A percentile compares a stretch with the other conserved stretches of the same genome.
Conservation (phyloP, 768 basidiomycete species). For the Termitomyces sp. region DNA sequence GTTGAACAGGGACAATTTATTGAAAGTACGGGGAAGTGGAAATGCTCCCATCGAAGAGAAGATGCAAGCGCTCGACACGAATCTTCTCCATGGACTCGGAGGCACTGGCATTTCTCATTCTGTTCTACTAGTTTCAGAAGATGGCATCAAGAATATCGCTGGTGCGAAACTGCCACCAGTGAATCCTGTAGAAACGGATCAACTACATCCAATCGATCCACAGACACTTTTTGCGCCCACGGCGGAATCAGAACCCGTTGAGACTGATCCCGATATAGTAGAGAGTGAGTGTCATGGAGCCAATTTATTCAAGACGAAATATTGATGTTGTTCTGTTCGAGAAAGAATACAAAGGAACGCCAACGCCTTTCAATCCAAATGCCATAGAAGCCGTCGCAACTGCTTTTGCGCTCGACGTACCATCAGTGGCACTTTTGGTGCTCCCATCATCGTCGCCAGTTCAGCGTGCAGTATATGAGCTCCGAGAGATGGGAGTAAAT, state of each 20-base stretch:
- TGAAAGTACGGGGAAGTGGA: constrained; percentile 35
- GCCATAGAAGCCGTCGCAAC: constrained; percentile 68
- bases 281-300: constrained; percentile 22
- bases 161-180: constrained; percentile 34
- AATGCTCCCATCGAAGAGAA: neutral
- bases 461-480: constrained; percentile 60
- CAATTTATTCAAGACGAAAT: neutral
- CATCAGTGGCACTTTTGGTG: constrained; percentile 64
- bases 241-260: constrained; percentile 12
- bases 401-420: constrained; percentile 72
- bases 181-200: constrained; percentile 4
- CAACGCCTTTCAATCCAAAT: constrained; percentile 54
- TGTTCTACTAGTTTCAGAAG: constrained; percentile 58
- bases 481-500: constrained; percentile 64
- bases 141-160: constrained; percentile 55
- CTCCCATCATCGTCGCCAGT: constrained; percentile 62
- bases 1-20: constrained; percentile 44
- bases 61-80: constrained; percentile 1
- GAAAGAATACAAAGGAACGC: constrained; percentile 48
- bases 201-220: constrained; percentile 16
- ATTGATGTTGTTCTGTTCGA: constrained; percentile 24
- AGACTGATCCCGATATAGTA: constrained; percentile 19
- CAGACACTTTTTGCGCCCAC: constrained; percentile 19
- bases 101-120: constrained; percentile 43
- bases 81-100: constrained; percentile 17